Evolutionary conservation across 495 filamentous ascomycete genomes (phyloP), one percentile per base, ranked within the genome.

Genomic region (Aspergillus baeticus): DNA sequence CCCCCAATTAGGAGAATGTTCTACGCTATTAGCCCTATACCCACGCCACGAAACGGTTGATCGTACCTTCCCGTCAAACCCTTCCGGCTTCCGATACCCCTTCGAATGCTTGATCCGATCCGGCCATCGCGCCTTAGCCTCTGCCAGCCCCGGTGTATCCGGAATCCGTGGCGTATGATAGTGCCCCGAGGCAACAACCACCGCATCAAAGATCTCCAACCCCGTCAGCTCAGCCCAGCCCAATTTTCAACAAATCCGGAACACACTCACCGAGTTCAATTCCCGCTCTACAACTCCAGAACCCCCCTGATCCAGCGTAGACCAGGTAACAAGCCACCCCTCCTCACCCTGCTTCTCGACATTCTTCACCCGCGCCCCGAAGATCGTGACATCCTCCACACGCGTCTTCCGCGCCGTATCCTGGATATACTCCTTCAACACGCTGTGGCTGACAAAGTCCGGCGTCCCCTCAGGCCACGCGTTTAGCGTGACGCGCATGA

Each of bases 1-100:
- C 78, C 84, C 2, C 85, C 85, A 34, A 88, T 71, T 17, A 87
- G 64, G 4, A 88, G 73, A 2, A 87, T 60, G 43, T 80, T 86
- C 72, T 85, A 57, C 5, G 1, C 10, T 1, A 33, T 34, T 7
- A 49, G 45, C 5, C 11, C 17, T n/a, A n/a, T n/a, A n/a, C n/a
- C n/a, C n/a, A n/a, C n/a, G n/a, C n/a, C n/a, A n/a, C n/a, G n/a
- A n/a, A n/a, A n/a, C 26, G 36, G 36, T 14, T 1, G 18, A 39
- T 10, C n/a, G 5, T 49, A 77, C 77, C 68, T 77, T 77, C 29
- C 62, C 63, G 36, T 63, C 61, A 41, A 80, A 83, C 10, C 60
- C 63, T 5, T 77, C 65, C 0, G 85, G 74, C 3, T 63, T 75
- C 11, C 84, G 77, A 53, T 86, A 87, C 50, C 73, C 77, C 59